Evolutionary conservation across 768 basidiomycete genomes (phyloP).

Genomic region (Suillus tomentosus): DNA sequence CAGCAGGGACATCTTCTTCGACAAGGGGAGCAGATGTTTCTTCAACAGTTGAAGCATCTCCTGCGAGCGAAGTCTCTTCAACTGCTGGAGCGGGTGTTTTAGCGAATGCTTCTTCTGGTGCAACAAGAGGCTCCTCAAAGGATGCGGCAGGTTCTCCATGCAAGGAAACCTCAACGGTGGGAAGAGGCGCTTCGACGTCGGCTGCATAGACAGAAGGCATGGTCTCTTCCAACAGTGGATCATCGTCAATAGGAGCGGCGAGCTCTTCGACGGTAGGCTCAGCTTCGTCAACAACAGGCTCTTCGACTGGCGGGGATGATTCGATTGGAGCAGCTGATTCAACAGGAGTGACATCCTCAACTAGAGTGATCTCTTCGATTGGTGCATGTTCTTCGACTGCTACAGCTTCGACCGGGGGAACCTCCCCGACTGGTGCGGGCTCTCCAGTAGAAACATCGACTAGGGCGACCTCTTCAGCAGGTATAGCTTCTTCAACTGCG

Average conservation of each 20-base stretch:
- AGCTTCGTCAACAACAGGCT: neutral
- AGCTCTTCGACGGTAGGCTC: neutral
- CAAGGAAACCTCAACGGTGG: no score
- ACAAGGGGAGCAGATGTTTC: neutral
- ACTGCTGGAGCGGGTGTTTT: neutral
- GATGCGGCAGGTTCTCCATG: no score
- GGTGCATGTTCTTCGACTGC: neutral
- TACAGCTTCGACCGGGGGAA: neutral
- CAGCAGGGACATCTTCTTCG: neutral
- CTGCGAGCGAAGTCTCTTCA: neutral
- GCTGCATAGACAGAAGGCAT: neutral
- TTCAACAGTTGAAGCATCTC: neutral
- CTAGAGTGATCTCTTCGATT: neutral
- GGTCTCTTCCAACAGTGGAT: neutral
- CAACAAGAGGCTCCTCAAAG: conserved; percentile 6
- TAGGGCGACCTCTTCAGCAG: neutral
- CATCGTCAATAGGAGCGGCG: neutral
- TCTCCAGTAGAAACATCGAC: neutral
- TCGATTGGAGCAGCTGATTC: conserved; percentile 1
- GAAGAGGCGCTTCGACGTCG: neutral
- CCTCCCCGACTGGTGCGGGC: neutral
- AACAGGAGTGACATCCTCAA: neutral
- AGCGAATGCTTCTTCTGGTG: neutral
- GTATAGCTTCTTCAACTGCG: neutral
- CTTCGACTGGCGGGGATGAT: neutral